phyloP scores from a whole-genome alignment of 352 stramenopile genomes.

The Ochromonadaceae sp. region DNA sequence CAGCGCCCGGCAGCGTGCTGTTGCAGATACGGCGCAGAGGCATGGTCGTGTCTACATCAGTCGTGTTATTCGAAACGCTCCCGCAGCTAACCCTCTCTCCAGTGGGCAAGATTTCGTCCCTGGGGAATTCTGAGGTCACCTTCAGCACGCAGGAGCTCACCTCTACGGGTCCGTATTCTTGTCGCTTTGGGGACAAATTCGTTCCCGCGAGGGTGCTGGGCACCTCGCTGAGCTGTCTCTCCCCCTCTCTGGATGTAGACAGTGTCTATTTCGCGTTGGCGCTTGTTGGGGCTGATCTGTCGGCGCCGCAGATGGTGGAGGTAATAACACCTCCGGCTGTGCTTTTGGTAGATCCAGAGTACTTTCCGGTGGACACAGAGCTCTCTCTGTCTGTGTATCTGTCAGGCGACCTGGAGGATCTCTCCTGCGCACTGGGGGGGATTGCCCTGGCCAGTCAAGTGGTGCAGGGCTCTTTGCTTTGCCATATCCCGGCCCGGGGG shows the following conservation, averaged over 20 bases:
- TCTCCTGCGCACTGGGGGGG: not conserved
- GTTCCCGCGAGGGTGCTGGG: conserved; percentile 29
- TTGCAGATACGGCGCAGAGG: not conserved
- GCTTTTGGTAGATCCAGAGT: not conserved
- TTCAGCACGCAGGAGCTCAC: not conserved
- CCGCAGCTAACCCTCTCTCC: not conserved
- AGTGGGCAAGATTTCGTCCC: not conserved
- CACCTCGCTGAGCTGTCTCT: conserved; percentile 31
- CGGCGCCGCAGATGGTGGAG: conserved; percentile 22
- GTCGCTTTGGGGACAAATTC: conserved; percentile 41
- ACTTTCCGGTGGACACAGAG: not conserved
- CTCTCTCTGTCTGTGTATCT: not conserved
- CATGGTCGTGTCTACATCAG: not conserved
- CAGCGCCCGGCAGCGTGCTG: not conserved
- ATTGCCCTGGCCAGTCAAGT: no score
- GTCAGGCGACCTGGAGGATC: not conserved
- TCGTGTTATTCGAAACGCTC: not conserved
- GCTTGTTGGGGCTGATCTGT: conserved; percentile 34
- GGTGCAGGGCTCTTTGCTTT: not conserved
- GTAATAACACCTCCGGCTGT: conserved; percentile 30
- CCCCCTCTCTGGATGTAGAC: conserved; percentile 32
- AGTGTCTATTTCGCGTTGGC: conserved; percentile 37
- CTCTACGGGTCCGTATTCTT: conserved; percentile 20
- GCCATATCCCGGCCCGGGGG: no score
- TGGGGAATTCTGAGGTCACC: not conserved